A percentile compares a stretch with the other conserved stretches of the same genome.
Evolutionary conservation across 2,329 filamentous ascomycete genomes (phyloP).

Genomic region (Geoglossum cookeanum): DNA sequence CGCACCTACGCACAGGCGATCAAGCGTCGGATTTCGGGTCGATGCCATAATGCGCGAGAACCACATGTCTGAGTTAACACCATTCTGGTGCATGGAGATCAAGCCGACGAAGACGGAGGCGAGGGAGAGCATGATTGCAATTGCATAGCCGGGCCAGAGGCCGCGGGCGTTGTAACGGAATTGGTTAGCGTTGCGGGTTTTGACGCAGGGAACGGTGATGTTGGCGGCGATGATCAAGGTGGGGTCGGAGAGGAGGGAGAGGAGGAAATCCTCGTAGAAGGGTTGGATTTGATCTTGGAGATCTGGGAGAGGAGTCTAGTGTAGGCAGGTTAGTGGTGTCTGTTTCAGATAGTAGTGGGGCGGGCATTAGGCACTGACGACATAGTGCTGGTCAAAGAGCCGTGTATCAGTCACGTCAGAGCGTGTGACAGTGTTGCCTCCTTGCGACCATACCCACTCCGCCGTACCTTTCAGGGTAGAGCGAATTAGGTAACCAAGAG

Average conservation of each 20-base stretch:
- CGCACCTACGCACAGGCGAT: conserved; percentile 7
- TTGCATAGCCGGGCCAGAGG: conserved; percentile 21
- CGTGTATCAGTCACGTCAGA: conserved; percentile 24
- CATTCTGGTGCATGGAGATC: conserved; percentile 18
- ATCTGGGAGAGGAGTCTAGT: conserved; percentile 16
- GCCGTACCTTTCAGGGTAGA: conserved; percentile 19
- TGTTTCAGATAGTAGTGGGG: neutral
- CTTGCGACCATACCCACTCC: conserved; percentile 6
- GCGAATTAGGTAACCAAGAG: conserved; percentile 19
- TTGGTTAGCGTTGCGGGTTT: conserved; percentile 17
- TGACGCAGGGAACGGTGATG: conserved; percentile 14
- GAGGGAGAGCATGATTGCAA: conserved; percentile 16
- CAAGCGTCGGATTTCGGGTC: conserved; percentile 23
- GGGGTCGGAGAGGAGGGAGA: conserved; percentile 21
- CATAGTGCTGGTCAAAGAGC: conserved; percentile 20
- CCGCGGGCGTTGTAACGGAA: conserved; percentile 19
- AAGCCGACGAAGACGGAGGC: conserved; percentile 18
- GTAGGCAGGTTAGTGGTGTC: conserved; percentile 6
- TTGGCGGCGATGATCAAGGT: conserved; percentile 17
- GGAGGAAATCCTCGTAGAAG: conserved; percentile 22
- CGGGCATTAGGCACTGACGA: neutral
- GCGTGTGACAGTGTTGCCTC: conserved; percentile 13
- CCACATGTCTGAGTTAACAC: conserved; percentile 20
- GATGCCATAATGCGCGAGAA: conserved; percentile 26
- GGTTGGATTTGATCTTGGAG: conserved; percentile 15